Evolutionary conservation across 768 basidiomycete species (phyloP).

Genomic region (Myochromella boudieri): DNA sequence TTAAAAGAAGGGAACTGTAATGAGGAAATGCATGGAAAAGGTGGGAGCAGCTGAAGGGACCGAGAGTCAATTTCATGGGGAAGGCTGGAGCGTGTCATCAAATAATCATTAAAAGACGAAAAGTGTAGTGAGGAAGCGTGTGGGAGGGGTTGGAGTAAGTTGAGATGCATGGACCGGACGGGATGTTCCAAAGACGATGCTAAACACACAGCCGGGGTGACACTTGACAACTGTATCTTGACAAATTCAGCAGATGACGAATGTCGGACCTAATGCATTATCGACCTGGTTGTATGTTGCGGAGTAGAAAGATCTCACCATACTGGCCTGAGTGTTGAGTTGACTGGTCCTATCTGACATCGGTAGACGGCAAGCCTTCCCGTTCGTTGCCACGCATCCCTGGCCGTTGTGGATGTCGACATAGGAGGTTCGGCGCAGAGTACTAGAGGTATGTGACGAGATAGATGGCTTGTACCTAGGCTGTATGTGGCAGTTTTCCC

Average conservation of each 20-base stretch:
- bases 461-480: background rate
- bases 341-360: constrained; percentile 8
- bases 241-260: constrained; percentile 5
- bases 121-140: too few relatives aligned
- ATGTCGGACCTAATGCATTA: constrained; percentile 1
- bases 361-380: background rate
- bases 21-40: constrained; percentile 34
- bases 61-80: background rate
- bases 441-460: background rate
- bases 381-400: background rate
- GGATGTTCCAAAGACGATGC: background rate
- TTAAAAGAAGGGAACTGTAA: constrained; percentile 39
- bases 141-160: too few relatives aligned
- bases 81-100: too few relatives aligned
- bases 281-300: background rate
- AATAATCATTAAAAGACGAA: too few relatives aligned
- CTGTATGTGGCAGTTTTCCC: background rate
- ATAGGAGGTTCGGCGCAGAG: constrained; percentile 3
- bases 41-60: constrained; percentile 23
- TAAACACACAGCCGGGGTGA: background rate
- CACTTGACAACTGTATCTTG: constrained; percentile 3
- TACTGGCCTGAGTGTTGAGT: constrained; percentile 3
- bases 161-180: background rate
- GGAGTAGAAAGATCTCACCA: background rate
- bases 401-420: constrained; percentile 1